Evolutionary conservation across 306 rosid genomes (phyloP).

Genomic region (Prinsepia uniflora): DNA sequence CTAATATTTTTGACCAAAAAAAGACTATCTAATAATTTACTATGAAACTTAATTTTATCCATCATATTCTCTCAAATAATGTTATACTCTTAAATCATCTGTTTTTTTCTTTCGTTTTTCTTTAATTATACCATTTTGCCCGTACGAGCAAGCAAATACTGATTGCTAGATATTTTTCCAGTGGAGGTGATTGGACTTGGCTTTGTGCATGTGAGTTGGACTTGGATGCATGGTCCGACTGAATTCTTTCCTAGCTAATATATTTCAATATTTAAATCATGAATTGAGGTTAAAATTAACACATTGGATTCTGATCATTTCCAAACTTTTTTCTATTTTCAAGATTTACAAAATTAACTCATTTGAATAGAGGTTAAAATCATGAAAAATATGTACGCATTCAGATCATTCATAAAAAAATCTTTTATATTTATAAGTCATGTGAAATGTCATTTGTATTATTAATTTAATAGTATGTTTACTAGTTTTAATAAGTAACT

Average conservation of each 20-base stretch:
- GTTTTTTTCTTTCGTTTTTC: neutral
- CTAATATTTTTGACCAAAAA: too few relatives aligned
- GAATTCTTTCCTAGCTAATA: neutral
- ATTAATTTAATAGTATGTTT: too few relatives aligned
- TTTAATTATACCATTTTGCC: neutral
- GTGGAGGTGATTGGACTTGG: neutral
- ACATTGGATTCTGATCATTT: conserved; percentile 13
- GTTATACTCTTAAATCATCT: too few relatives aligned
- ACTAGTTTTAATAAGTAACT: too few relatives aligned
- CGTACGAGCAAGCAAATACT: neutral
- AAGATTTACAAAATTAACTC: neutral
- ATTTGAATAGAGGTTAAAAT: neutral
- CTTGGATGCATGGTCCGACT: neutral
- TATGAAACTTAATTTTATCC: too few relatives aligned
- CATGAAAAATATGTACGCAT: too few relatives aligned
- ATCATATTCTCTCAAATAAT: too few relatives aligned
- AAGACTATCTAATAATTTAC: too few relatives aligned
- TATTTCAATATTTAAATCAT: neutral
- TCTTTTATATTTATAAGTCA: too few relatives aligned
- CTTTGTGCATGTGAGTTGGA: neutral
- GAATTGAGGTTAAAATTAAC: neutral
- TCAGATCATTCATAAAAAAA: too few relatives aligned
- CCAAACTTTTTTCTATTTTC: neutral
- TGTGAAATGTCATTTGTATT: too few relatives aligned
- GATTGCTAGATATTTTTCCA: neutral